phyloP scores from a whole-genome alignment of 306 rosid genomes.

The Cicer yamashitae region DNA sequence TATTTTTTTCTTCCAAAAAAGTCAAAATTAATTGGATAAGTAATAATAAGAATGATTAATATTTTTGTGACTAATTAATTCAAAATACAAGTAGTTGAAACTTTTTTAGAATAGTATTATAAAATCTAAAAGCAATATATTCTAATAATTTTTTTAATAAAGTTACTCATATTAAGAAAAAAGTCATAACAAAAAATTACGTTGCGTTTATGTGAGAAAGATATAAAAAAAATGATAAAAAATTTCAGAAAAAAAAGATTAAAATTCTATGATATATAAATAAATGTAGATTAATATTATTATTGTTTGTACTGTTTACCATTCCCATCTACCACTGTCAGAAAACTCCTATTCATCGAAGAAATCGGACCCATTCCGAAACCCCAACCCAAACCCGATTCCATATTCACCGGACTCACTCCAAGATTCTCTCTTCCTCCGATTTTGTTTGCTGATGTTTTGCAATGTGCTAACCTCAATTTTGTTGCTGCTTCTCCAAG shows the following conservation, averaged over 20 bases:
- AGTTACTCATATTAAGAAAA: not conserved
- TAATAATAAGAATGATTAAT: too few relatives aligned
- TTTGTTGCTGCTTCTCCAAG: not conserved
- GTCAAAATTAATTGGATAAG: too few relatives aligned
- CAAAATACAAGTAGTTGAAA: too few relatives aligned
- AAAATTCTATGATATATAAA: not conserved
- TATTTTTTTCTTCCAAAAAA: too few relatives aligned
- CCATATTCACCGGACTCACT: constrained; percentile 30
- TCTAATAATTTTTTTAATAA: not conserved
- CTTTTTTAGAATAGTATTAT: too few relatives aligned
- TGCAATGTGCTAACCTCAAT: constrained; percentile 50
- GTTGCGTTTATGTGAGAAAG: not conserved
- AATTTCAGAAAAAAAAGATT: too few relatives aligned
- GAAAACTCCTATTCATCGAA: constrained; percentile 54
- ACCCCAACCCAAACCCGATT: constrained; percentile 46
- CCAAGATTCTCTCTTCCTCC: constrained; percentile 42
- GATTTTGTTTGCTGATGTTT: constrained; percentile 53
- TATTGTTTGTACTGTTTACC: constrained; percentile 28
- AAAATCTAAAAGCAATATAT: too few relatives aligned
- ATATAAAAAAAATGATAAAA: too few relatives aligned
- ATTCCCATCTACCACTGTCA: constrained; percentile 61
- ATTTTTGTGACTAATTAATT: too few relatives aligned
- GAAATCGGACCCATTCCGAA: constrained; percentile 35
- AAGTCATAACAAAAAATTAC: not conserved
- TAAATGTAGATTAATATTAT: constrained; percentile 4